Conservation (phyloP, 2,329 filamentous ascomycete genomes). For the Sporothrix dimorphospora region DNA sequence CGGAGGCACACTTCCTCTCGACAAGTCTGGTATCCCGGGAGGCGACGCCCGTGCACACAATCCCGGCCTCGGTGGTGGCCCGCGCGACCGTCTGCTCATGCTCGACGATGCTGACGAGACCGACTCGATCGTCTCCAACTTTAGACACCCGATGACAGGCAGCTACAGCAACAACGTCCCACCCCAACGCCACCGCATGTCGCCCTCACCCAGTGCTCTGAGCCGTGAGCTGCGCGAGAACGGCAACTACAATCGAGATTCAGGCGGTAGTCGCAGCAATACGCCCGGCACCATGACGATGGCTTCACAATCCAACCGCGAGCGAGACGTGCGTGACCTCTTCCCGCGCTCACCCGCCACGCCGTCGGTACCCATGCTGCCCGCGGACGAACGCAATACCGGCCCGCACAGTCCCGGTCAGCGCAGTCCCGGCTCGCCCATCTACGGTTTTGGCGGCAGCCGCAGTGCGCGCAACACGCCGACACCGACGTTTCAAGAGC, state of each 20-base stretch:
- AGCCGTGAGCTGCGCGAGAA: background rate
- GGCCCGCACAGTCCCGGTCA: background rate
- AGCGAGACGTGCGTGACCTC: background rate
- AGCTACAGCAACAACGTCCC: background rate
- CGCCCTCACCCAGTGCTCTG: background rate
- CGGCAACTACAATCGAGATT: background rate
- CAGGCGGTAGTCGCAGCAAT: background rate
- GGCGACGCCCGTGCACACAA: background rate
- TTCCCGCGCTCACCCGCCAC: slow-evolving; percentile 14
- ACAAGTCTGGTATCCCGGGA: background rate
- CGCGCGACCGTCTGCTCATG: slow-evolving; percentile 20
- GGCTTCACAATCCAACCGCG: background rate
- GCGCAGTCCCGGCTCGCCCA: slow-evolving; percentile 2
- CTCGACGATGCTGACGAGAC: slow-evolving; percentile 25
- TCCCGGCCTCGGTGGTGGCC: background rate
- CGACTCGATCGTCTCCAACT: slow-evolving; percentile 22
- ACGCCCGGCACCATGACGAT: background rate
- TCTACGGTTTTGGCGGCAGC: slow-evolving; percentile 17
- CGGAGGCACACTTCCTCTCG: background rate
- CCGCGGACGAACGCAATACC: background rate
- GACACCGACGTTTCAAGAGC: background rate
- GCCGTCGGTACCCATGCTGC: slow-evolving; percentile 22
- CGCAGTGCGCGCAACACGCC: background rate
- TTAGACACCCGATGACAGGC: background rate
- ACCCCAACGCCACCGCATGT: background rate